Evolutionary conservation across 2,329 filamentous ascomycete species (phyloP).

Genomic region (Aureobasidium pullulans): DNA sequence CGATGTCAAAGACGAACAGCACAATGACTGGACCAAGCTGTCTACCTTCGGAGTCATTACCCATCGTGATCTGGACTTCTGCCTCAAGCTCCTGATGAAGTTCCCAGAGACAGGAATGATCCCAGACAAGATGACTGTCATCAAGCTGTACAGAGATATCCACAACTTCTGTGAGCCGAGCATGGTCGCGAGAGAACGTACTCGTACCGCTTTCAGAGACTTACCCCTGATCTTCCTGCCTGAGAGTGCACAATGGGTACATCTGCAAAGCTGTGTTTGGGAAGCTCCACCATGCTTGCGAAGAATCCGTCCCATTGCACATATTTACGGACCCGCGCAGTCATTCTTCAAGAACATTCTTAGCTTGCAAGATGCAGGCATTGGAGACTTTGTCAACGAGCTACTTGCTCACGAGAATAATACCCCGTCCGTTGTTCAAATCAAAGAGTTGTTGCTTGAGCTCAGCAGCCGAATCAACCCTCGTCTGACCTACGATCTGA

Average conservation of each 20-base stretch:
- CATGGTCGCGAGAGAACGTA: neutral
- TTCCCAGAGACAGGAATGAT: neutral
- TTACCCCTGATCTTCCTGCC: neutral
- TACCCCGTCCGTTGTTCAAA: neutral
- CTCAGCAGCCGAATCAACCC: neutral
- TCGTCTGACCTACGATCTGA: neutral
- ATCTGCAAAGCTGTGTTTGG: neutral
- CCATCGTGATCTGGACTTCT: neutral
- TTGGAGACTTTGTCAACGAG: neutral
- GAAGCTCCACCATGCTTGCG: neutral
- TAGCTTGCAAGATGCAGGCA: neutral
- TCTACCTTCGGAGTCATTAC: neutral
- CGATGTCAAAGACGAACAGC: neutral
- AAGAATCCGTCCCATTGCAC: neutral
- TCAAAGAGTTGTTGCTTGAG: slow-evolving; percentile 8
- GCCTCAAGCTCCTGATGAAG: neutral
- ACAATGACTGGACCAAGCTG: neutral
- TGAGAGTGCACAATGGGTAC: neutral
- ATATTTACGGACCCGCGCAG: neutral
- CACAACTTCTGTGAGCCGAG: neutral
- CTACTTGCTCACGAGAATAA: neutral
- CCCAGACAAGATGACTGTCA: neutral
- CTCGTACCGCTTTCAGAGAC: neutral
- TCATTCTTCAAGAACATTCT: neutral
- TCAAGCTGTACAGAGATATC: neutral